Percentiles rank a stretch among this genome's conserved stretches.
These are phyloP conservation scores for Hyphodiscus hymeniophilus DNA, from an alignment of 495 filamentous ascomycete species.

Conservation along the genomic window DNA sequence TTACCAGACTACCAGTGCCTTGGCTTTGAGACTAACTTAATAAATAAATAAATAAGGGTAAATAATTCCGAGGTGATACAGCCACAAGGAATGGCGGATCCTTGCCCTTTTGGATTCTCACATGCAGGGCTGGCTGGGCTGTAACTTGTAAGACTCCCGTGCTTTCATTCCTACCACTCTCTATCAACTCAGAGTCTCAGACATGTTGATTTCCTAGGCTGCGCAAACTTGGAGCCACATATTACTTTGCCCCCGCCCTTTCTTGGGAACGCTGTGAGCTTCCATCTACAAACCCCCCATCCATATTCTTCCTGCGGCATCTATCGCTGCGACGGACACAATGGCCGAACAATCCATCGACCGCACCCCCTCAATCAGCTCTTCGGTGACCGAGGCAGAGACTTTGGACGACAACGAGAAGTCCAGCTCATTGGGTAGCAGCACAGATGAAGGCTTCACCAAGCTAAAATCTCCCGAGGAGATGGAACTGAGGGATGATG, in stretches of 20 bases:
- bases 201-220: no score
- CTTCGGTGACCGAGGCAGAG: conserved; percentile 28
- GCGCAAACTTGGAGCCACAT: no score
- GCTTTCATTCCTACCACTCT: no score
- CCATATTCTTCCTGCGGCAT: not conserved
- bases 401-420: conserved; percentile 16
- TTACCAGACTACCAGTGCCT: no score
- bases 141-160: not conserved
- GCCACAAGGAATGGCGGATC: no score
- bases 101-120: no score
- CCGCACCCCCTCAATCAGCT: conserved; percentile 27
- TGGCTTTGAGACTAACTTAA: no score
- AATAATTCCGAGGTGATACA: no score
- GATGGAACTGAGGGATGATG: conserved; percentile 18
- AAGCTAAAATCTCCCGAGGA: conserved; percentile 14
- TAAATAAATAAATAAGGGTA: no score
- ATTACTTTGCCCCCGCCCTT: not conserved
- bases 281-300: not conserved
- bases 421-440: not conserved
- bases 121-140: no score
- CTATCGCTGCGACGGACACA: not conserved
- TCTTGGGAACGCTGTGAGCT: conserved; percentile 3
- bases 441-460: conserved; percentile 10
- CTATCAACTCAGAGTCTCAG: no score
- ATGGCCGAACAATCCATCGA: conserved; percentile 20